These are phyloP conservation scores for Globisporangium apiculatum DNA, from an alignment of 352 stramenopile species.

Conservation along the genomic window DNA sequence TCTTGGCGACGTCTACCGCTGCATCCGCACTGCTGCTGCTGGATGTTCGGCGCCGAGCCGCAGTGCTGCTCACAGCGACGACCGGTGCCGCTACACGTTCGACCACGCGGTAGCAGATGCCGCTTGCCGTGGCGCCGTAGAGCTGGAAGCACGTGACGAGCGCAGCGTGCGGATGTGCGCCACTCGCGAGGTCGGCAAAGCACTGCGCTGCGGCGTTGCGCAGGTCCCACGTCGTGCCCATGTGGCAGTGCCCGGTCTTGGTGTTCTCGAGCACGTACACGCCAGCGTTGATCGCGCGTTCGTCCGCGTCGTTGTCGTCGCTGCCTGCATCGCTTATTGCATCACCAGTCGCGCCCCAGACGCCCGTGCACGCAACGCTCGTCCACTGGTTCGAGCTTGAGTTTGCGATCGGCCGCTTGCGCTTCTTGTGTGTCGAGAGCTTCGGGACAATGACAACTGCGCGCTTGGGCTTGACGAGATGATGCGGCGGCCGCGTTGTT, in stretches of 20 bases:
- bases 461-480: not conserved
- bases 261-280: constrained; percentile 59
- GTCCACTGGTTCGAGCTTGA: constrained; percentile 25
- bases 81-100: constrained; percentile 27
- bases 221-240: constrained; percentile 72
- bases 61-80: not conserved
- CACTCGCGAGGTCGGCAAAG: constrained; percentile 36
- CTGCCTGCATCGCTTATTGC: not conserved
- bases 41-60: not conserved
- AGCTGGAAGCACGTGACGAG: constrained; percentile 34
- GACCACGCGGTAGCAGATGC: constrained; percentile 49
- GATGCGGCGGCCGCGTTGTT: not conserved
- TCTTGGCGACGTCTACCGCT: constrained; percentile 42
- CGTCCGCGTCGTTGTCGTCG: constrained; percentile 9
- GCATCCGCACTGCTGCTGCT: not conserved
- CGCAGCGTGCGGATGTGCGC: constrained; percentile 33
- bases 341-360: not conserved
- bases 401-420: constrained; percentile 3
- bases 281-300: constrained; percentile 44
- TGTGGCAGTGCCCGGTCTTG: constrained; percentile 52
- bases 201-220: constrained; percentile 42
- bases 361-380: not conserved
- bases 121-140: constrained; percentile 29
- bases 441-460: constrained; percentile 27
- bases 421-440: constrained; percentile 8